Conservation (phyloP, 2,329 filamentous ascomycete genomes). For the Sarocladiaceae sp. region DNA sequence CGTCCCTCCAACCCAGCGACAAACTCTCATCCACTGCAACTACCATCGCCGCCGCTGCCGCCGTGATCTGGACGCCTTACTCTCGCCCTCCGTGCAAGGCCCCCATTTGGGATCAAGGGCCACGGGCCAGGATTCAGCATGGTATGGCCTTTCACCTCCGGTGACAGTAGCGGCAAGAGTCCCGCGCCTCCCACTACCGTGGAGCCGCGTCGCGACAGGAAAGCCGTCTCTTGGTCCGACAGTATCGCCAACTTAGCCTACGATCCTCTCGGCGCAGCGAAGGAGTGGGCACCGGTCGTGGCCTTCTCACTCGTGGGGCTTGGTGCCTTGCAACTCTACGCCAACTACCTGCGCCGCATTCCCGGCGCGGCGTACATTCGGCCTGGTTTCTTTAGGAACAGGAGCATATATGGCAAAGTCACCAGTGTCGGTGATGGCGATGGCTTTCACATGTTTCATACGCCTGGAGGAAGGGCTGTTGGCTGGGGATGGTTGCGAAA, state of each 20-base stretch:
- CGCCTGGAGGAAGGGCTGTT: slow-evolving; percentile 76
- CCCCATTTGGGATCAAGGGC: neutral
- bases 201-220: slow-evolving; percentile 12
- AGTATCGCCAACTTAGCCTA: slow-evolving; percentile 23
- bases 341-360: slow-evolving; percentile 75
- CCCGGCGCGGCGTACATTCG: slow-evolving; percentile 70
- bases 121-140: slow-evolving; percentile 26
- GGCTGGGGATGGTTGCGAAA: slow-evolving; percentile 91
- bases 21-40: no score
- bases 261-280: slow-evolving; percentile 27
- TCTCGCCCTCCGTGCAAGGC: no score
- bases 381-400: slow-evolving; percentile 65
- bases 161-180: slow-evolving; percentile 18
- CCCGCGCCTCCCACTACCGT: slow-evolving; percentile 7
- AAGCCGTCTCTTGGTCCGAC: slow-evolving; percentile 31
- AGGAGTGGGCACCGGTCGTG: slow-evolving; percentile 33
- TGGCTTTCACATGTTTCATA: slow-evolving; percentile 91
- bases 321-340: slow-evolving; percentile 50
- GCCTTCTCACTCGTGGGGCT: slow-evolving; percentile 31
- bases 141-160: slow-evolving; percentile 35
- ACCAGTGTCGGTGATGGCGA: slow-evolving; percentile 96
- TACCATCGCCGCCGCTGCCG: no score
- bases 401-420: slow-evolving; percentile 76
- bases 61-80: no score
- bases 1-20: no score